Conservation (phyloP, 1,139 yeast species). For the Sugiyamaella paludigena region DNA sequence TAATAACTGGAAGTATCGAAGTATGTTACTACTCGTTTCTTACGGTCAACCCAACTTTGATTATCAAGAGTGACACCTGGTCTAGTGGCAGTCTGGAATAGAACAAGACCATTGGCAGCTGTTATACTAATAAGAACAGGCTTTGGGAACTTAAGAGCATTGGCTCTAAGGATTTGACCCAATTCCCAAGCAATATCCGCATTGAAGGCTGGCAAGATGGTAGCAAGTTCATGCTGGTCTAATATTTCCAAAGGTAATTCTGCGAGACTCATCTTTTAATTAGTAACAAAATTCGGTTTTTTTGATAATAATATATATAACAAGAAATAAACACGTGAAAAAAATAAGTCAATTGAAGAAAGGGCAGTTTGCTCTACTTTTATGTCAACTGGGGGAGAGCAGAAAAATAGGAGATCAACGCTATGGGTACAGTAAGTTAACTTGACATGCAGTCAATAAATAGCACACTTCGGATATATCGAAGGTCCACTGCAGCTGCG, state of each 20-base stretch:
- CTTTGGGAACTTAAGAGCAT: slow-evolving; percentile 26
- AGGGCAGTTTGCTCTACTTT: no score
- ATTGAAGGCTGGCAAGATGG: slow-evolving; percentile 33
- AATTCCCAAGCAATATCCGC: slow-evolving; percentile 38
- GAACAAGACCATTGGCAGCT: slow-evolving; percentile 48
- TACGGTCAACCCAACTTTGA: slow-evolving; percentile 58
- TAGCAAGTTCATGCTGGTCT: slow-evolving; percentile 32
- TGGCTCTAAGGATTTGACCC: slow-evolving; percentile 33
- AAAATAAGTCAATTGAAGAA: no score
- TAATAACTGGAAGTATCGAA: slow-evolving; percentile 54
- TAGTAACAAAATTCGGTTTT: no score
- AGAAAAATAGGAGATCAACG: no score
- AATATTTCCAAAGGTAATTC: slow-evolving; percentile 17
- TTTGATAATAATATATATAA: no score
- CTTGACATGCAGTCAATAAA: no score
- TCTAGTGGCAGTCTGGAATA: slow-evolving; percentile 51
- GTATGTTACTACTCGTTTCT: slow-evolving; percentile 51
- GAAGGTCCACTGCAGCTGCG: no score
- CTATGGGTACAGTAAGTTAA: no score
- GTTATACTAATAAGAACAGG: slow-evolving; percentile 54
- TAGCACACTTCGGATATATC: no score
- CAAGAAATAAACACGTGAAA: no score
- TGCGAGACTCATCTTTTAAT: no score
- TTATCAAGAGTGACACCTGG: slow-evolving; percentile 51
- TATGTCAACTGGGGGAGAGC: no score